A percentile compares a stretch with the other conserved stretches of the same genome.
Conservation (phyloP, 768 basidiomycete genomes). For the Termitomyces sp. region DNA sequence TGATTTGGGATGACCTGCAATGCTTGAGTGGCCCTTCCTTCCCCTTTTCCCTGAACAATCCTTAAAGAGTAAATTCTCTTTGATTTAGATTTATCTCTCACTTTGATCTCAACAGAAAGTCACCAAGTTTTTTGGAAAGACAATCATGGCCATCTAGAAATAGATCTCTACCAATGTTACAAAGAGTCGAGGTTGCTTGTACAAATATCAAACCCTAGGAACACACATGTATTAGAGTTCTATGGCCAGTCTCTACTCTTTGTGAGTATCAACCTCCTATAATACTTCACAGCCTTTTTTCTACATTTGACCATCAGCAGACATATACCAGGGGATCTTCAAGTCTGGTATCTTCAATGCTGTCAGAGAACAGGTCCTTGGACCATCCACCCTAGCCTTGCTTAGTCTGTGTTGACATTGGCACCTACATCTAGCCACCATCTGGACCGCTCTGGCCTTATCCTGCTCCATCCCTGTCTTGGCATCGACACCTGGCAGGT, state of each 20-base stretch:
- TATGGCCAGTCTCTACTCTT: slow-evolving; percentile 70
- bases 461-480: too few species aligned
- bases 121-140: background rate
- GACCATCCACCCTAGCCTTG: too few species aligned
- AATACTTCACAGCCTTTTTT: background rate
- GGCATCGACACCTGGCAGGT: too few species aligned
- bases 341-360: slow-evolving; percentile 78
- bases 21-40: too few species aligned
- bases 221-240: slow-evolving; percentile 38
- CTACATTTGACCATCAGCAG: slow-evolving; percentile 46
- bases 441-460: too few species aligned
- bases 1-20: too few species aligned
- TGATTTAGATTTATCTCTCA: background rate
- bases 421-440: too few species aligned
- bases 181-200: background rate
- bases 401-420: too few species aligned
- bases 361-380: too few species aligned
- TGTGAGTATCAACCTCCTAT: slow-evolving; percentile 37
- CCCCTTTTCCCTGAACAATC: too few species aligned
- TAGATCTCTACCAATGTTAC: background rate
- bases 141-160: background rate
- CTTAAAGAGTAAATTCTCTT: background rate
- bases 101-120: background rate
- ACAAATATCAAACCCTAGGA: slow-evolving; percentile 22
- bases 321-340: slow-evolving; percentile 75